Evolutionary conservation across 139 green algal species (phyloP).

Genomic region (Tetraselmis striata): DNA sequence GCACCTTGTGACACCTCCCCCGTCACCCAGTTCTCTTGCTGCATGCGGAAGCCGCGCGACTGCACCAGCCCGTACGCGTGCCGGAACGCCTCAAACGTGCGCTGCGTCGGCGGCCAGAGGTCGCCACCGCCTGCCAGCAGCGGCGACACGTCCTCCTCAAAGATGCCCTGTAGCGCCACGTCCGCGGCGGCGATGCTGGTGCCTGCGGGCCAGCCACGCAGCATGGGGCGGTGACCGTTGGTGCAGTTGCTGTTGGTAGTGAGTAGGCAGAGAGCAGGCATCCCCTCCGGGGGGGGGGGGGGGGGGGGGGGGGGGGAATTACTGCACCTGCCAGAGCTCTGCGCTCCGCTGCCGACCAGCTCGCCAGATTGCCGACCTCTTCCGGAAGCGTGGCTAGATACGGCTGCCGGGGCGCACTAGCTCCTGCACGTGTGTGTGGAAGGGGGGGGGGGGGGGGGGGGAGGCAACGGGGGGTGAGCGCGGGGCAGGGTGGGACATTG

Average conservation of each 20-base stretch:
- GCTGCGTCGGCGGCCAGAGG: slow-evolving; percentile 37
- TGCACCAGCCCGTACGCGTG: slow-evolving; percentile 50
- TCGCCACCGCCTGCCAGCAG: slow-evolving; percentile 19
- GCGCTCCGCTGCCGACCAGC: background rate
- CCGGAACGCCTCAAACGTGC: slow-evolving; percentile 30
- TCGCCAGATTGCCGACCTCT: background rate
- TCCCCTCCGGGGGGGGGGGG: no score
- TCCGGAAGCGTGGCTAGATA: background rate
- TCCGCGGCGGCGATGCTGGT: background rate
- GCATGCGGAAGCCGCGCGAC: slow-evolving; percentile 62
- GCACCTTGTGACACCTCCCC: slow-evolving; percentile 18
- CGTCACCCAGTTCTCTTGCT: slow-evolving; percentile 60
- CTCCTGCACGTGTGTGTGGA: no score
- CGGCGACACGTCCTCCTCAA: slow-evolving; percentile 8
- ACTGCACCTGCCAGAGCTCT: background rate
- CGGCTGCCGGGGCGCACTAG: background rate
- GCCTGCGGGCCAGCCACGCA: no score
- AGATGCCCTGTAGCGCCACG: background rate
- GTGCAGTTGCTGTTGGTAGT: no score
- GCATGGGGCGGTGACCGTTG: no score
- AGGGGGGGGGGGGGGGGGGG: no score
- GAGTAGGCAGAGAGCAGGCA: no score
- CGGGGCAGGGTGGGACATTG: no score
- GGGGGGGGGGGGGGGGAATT: no score
- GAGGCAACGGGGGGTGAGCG: no score